These are phyloP conservation scores for Marasmius oreades DNA, from an alignment of 1,284 basidiomycete genomes.

Conservation along the genomic window DNA sequence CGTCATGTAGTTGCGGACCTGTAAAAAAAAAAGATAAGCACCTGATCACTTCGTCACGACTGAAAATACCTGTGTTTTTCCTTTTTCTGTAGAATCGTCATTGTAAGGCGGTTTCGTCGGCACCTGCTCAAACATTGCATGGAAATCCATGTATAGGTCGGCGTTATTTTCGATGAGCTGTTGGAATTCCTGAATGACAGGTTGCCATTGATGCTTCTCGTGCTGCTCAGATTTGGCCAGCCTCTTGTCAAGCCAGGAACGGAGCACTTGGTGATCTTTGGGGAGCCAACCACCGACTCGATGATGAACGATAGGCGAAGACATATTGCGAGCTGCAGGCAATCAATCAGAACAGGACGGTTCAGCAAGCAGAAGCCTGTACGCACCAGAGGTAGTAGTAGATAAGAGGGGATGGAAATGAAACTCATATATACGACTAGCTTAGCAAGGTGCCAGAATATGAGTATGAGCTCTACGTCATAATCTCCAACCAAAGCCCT, in stretches of 20 bases:
- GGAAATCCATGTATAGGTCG: constrained; percentile 35
- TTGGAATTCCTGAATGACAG: constrained; percentile 34
- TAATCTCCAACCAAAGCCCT: too few relatives aligned
- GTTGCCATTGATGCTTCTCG: constrained; percentile 9
- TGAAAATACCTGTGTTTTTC: constrained; percentile 19
- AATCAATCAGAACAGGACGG: too few relatives aligned
- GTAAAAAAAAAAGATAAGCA: neutral
- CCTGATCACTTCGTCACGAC: constrained; percentile 1
- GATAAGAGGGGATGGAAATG: too few relatives aligned
- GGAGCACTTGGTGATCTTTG: constrained; percentile 8
- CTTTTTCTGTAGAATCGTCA: constrained; percentile 31
- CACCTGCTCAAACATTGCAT: constrained; percentile 23
- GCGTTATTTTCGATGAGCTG: constrained; percentile 33
- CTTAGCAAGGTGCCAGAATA: too few relatives aligned
- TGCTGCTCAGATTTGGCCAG: constrained; percentile 1
- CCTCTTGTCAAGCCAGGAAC: constrained; percentile 9
- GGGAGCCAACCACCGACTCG: constrained; percentile 13
- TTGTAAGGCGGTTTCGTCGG: constrained; percentile 14
- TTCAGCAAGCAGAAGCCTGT: too few relatives aligned
- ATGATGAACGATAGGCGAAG: neutral
- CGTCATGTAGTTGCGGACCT: constrained; percentile 41
- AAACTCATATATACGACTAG: too few relatives aligned
- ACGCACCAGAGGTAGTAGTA: too few relatives aligned
- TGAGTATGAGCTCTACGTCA: too few relatives aligned
- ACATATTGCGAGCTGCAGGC: too few relatives aligned